Evolutionary conservation across 2,329 filamentous ascomycete genomes (phyloP).

Genomic region (Geoglossum cookeanum): DNA sequence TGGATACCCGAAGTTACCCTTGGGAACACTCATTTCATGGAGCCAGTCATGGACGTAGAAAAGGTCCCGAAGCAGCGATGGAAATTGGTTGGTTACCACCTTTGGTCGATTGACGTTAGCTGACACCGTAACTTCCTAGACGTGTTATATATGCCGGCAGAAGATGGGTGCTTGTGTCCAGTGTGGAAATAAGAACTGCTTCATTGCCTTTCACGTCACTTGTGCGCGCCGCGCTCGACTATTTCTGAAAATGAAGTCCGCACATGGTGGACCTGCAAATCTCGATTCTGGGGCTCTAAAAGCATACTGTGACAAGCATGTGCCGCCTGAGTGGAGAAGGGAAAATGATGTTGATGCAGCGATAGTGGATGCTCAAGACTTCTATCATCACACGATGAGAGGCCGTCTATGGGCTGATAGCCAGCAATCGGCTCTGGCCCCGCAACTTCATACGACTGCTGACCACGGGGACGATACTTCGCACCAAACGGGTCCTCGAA

Average conservation of each 20-base stretch:
- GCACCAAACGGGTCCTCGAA: conserved; percentile 24
- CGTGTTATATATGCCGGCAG: conserved; percentile 92
- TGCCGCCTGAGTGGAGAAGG: conserved; percentile 68
- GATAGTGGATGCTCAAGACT: conserved; percentile 66
- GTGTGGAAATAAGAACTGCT: conserved; percentile 94
- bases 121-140: conserved; percentile 18
- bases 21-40: conserved; percentile 93
- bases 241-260: conserved; percentile 93
- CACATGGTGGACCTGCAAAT: conserved; percentile 56
- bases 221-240: conserved; percentile 76
- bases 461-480: conserved; percentile 26
- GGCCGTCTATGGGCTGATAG: conserved; percentile 84
- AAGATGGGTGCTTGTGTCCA: conserved; percentile 97
- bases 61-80: conserved; percentile 90
- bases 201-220: conserved; percentile 91
- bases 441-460: conserved; percentile 39
- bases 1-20: conserved; percentile 97
- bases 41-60: conserved; percentile 93
- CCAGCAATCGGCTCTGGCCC: conserved; percentile 60
- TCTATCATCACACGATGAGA: conserved; percentile 78
- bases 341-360: conserved; percentile 70
- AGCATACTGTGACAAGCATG: conserved; percentile 91
- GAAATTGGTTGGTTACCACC: conserved; percentile 41
- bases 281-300: conserved; percentile 72
- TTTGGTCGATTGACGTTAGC: neutral